Base-by-base conservation (phyloP, 176 grass and related monocot species). In the Saccharum officinarum region DNA sequence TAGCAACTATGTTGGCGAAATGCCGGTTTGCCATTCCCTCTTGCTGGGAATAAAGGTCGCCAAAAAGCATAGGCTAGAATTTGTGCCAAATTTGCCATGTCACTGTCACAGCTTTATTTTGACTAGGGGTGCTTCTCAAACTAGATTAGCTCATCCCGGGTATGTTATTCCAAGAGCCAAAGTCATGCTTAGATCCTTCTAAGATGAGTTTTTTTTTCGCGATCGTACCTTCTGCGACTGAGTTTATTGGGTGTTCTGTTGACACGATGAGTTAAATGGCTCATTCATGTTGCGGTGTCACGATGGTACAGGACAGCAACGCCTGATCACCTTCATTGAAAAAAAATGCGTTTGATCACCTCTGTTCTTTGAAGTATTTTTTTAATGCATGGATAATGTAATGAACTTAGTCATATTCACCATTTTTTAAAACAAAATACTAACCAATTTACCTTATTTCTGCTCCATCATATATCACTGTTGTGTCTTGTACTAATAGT, bases 21-120 rank as follows among this genome's bases (percentile, higher is more conserved):
- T 86, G 55, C n/a, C 59, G 12, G 40, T 86, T 86, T 67, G 71
- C 23, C 67, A 59, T 34, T 22, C 78, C 61, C 16, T 71, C 78
- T 46, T 64, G 75, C 75, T 79, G 71, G 75, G 74, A 78, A 67
- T 73, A 60, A 87, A 73, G 25, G 22, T 18, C 2, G 26, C 2
- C 7, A 34, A 87, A n/a, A 60, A 83, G 37, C 76, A 55, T 45
- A 36, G 69, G n/a, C 47, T 80, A 31, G 44, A n/a, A 75, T 54
- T 7, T 70, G 52, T 37, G 72, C 45, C 69, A 82, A 66, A 76
- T 69, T n/a, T 59, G 13, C 18, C 42, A 14, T 74, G 80, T 83
- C 84, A 23, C 80, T 75, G 12, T 83, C 75, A 50, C 14, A 20
- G 61, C 80, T 75, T 83, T 65, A 50, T 42, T 68, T 79, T 86